Conservation (phyloP, 2,329 filamentous ascomycete species). For the Ceratocystis destructans region DNA sequence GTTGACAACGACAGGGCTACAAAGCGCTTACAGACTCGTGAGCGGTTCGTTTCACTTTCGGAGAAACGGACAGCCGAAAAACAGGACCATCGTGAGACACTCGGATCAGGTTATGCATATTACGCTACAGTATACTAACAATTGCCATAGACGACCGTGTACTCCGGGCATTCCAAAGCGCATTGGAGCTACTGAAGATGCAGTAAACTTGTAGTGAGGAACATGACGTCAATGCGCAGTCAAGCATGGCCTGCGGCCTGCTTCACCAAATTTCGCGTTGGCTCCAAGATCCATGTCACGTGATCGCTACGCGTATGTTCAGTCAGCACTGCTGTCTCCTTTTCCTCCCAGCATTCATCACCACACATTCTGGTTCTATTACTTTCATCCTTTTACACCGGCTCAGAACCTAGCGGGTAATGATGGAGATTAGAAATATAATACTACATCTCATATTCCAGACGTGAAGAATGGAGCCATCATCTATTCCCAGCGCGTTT, state of each 20-base stretch:
- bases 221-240: background rate
- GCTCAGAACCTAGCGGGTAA: background rate
- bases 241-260: background rate
- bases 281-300: too few relatives aligned
- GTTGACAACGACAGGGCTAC: conserved; percentile 65
- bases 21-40: conserved; percentile 69
- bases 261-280: background rate
- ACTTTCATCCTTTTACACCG: background rate
- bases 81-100: conserved; percentile 61
- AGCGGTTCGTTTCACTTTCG: conserved; percentile 58
- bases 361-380: background rate
- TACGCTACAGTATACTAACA: background rate
- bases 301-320: background rate
- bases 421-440: background rate
- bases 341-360: background rate
- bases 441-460: background rate
- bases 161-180: conserved; percentile 48
- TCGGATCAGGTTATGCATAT: background rate
- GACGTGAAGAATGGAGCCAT: conserved; percentile 4
- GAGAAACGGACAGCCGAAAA: conserved; percentile 60
- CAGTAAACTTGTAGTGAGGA: conserved; percentile 1
- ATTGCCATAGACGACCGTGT: conserved; percentile 32
- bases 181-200: conserved; percentile 39
- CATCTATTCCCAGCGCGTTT: background rate
- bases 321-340: background rate